Evolutionary conservation across 345 rosid species (phyloP).

Genomic region (Kandelia obovata): DNA sequence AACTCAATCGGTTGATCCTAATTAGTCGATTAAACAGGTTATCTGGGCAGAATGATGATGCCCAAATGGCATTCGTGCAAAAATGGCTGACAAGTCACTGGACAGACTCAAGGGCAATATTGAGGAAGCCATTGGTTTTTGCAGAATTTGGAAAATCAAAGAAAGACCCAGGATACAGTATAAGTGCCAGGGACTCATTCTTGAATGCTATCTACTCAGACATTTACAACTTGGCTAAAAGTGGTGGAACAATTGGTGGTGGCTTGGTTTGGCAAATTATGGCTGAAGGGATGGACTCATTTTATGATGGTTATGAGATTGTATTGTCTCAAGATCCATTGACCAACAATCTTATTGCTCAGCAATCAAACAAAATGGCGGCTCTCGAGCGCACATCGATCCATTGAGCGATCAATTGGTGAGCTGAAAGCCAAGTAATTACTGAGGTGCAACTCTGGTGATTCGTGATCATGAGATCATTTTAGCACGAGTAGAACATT

Average conservation of each 20-base stretch:
- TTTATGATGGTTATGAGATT: constrained; percentile 40
- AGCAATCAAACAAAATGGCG: constrained; percentile 34
- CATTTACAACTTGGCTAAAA: constrained; percentile 28
- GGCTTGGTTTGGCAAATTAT: constrained; percentile 50
- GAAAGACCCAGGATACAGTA: constrained; percentile 28
- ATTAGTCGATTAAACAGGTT: constrained; percentile 21
- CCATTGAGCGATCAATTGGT: too few species aligned
- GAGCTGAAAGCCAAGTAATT: too few species aligned
- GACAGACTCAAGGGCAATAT: constrained; percentile 25
- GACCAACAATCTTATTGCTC: constrained; percentile 18
- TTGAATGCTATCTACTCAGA: constrained; percentile 23
- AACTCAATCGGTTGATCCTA: background rate
- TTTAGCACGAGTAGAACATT: too few species aligned
- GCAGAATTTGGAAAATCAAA: constrained; percentile 44
- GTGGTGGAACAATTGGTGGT: constrained; percentile 34
- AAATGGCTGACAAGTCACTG: constrained; percentile 38
- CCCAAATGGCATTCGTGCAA: constrained; percentile 30
- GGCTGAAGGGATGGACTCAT: constrained; percentile 36
- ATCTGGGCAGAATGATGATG: constrained; percentile 16
- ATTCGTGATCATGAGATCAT: too few species aligned
- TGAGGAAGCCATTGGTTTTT: constrained; percentile 44
- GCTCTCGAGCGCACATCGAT: constrained; percentile 18
- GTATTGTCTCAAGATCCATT: constrained; percentile 28
- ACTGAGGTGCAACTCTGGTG: too few species aligned
- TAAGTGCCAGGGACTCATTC: constrained; percentile 23